Evolutionary conservation across 306 rosid genomes (phyloP), one percentile per base, ranked within the genome.

Genomic region (Cercis canadensis): DNA sequence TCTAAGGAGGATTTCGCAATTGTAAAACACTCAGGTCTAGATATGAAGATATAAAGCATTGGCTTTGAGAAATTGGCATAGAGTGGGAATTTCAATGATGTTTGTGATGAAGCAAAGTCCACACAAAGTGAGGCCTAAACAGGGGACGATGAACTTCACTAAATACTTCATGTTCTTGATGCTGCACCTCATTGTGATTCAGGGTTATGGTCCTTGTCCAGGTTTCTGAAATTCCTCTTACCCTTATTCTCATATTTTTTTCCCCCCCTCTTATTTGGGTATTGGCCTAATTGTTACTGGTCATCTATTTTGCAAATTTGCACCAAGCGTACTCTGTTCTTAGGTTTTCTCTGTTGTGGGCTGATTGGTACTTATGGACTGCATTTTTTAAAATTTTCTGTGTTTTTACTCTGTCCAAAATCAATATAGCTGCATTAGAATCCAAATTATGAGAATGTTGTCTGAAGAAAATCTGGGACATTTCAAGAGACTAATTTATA

Each of bases 401-500:
- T 12, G 46, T 8, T 53, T 79, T 44, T 34, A 10, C 32, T 24
- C 47, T 21, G 14, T 43, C 34, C 65, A 46, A 50, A 16, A 16
- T 2, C 13, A 12, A 4, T 11, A 59, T n/a, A 15, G 13, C 16
- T 40, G 58, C 54, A 66, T 59, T 57, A 52, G 19, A 41, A 21
- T 56, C 14, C 40, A 47, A 34, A 13, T 58, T 65, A 57, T 66
- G 54, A 72, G 39, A 72, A 58, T 13, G 43, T 51, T 78, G 40
- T 11, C 5, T 36, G 58, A 58, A 47, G 59, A 72, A 57, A 24
- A 46, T 66, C 5, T 41, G 51, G 15, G 13, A 32, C 33, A 65
- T 58, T 72, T 61, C 68, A 76, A 46, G 69, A 65, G 76, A 81
- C 85, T 82, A 73, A 82, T 58, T 47, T 75, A 67, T 32, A 75